Evolutionary conservation across 202 grass and related monocot genomes (phyloP), one percentile per base, ranked within the genome.

Genomic region (Brachypodium distachyon): DNA sequence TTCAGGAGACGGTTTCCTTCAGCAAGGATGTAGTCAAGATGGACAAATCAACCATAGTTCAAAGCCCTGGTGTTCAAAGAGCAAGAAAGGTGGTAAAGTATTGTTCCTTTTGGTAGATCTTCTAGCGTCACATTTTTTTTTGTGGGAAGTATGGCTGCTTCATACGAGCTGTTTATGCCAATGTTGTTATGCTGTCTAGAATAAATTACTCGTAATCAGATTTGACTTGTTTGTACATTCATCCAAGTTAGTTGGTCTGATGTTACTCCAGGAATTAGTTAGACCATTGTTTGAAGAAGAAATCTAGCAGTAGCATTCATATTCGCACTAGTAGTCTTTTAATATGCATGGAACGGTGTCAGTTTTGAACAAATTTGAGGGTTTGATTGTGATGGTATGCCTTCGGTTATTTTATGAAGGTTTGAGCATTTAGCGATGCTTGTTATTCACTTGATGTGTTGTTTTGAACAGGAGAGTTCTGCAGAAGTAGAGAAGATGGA

Each of bases 31-130:
- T 21, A 0, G 23, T 29, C 1, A 78, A 43, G 78, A 77, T 41
- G 32, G 49, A 77, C 18, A 77, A 82, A 42, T 60, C 49, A 9
- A 71, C 26, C 60, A 61, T 59, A 14, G 1, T 19, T 29, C 41
- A 53, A 52, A 87, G 16, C 26, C 67, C 59, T 18, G 72, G n/a
- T 83, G 42, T 66, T 50, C 26, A 3, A 83, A 27, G 67, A 79
- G 28, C 60, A 73, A 68, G 3, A 14, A 68, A 60, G 39, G 46
- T 83, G 85, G 80, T 83, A 83, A 78, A 58, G 65, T 33, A 52
- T 76, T 0, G 6, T 43, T 70, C 14, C 19, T 74, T 80, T 47
- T 17, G 1, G 1, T 23, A 52, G 42, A 80, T 41, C 51, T 33
- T 80, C 23, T 8, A 46, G 28, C 36, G 46, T 37, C 71, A 22